Conservation (phyloP, 140 eudicot species). For the Bidens hawaiensis region DNA sequence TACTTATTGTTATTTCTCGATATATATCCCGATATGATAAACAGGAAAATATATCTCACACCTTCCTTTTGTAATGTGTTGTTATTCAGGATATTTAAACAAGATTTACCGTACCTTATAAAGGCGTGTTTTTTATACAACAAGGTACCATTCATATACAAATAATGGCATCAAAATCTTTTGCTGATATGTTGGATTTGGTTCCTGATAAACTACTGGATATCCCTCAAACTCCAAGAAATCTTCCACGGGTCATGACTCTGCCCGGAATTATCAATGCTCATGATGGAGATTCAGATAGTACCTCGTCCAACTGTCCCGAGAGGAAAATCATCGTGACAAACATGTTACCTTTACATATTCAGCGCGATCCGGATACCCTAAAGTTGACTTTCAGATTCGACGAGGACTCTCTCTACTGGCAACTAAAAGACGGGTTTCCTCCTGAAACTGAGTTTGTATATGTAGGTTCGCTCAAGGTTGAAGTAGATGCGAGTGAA, state of each 20-base stretch:
- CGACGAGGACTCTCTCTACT: constrained; percentile 31
- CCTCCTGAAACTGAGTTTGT: constrained; percentile 33
- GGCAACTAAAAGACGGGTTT: constrained; percentile 42
- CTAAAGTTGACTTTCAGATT: constrained; percentile 26
- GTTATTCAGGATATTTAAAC: constrained; percentile 23
- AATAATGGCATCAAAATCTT: constrained; percentile 48
- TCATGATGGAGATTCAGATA: constrained; percentile 57
- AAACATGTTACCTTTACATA: constrained; percentile 31
- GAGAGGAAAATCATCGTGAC: constrained; percentile 55
- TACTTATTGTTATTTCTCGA: background rate
- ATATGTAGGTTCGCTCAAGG: constrained; percentile 41
- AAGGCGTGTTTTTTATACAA: background rate
- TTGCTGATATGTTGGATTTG: constrained; percentile 49
- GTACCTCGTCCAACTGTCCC: constrained; percentile 33
- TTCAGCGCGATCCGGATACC: constrained; percentile 29
- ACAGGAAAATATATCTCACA: constrained; percentile 8
- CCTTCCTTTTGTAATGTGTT: background rate
- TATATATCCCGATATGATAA: background rate
- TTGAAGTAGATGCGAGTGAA: constrained; percentile 31
- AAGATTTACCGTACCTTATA: constrained; percentile 3
- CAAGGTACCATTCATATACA: background rate
- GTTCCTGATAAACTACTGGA: constrained; percentile 55
- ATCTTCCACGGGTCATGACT: constrained; percentile 72
- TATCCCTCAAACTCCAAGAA: constrained; percentile 67
- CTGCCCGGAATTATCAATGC: constrained; percentile 61